Evolutionary conservation across 1,139 yeast species (phyloP).

Genomic region (Lodderomyces oxycetoniae): DNA sequence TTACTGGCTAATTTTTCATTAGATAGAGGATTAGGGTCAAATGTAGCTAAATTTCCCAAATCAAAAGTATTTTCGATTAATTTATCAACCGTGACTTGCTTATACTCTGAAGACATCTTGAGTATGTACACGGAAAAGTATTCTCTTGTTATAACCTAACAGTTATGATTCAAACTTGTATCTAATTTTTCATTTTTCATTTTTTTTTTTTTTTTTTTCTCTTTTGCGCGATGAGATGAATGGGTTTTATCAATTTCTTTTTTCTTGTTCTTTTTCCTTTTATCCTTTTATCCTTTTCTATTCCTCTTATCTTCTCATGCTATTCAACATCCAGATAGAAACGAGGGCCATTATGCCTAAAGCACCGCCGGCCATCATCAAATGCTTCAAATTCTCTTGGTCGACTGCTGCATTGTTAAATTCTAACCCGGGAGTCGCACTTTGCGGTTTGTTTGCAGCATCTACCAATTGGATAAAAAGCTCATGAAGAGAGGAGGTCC

Average conservation of each 20-base stretch:
- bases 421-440: slow-evolving; percentile 77
- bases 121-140: not conserved
- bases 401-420: slow-evolving; percentile 49
- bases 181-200: too few relatives aligned
- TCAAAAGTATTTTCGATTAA: slow-evolving; percentile 83
- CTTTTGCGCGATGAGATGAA: slow-evolving; percentile 1
- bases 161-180: too few relatives aligned
- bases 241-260: too few relatives aligned
- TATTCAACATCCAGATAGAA: slow-evolving; percentile 58
- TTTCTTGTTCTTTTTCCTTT: too few relatives aligned
- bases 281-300: slow-evolving; percentile 1
- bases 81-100: slow-evolving; percentile 83
- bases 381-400: slow-evolving; percentile 42
- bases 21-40: slow-evolving; percentile 81
- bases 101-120: slow-evolving; percentile 32
- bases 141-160: too few relatives aligned
- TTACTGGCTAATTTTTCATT: slow-evolving; percentile 48
- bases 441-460: slow-evolving; percentile 75
- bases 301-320: slow-evolving; percentile 18
- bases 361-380: slow-evolving; percentile 62
- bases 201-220: too few relatives aligned
- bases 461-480: slow-evolving; percentile 82
- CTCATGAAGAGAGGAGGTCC: slow-evolving; percentile 85
- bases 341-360: slow-evolving; percentile 58
- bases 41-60: slow-evolving; percentile 81